These are phyloP conservation scores for Papiliotrema terrestris DNA, from an alignment of 1,284 basidiomycete genomes.

Conservation along the genomic window DNA sequence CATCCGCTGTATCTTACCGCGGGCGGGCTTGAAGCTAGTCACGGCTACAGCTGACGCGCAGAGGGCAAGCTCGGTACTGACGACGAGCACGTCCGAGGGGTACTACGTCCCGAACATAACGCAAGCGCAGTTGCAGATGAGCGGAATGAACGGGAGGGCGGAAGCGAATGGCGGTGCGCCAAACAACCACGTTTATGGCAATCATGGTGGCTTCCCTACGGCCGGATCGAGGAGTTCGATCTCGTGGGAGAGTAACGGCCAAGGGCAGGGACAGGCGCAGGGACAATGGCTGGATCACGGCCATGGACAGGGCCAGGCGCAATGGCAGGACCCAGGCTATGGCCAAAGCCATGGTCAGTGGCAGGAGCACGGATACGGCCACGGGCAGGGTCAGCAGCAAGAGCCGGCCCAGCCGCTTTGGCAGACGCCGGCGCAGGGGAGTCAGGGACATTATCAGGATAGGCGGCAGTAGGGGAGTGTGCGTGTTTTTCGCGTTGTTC, in stretches of 20 bases:
- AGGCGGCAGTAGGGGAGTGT: no score
- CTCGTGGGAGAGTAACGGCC: constrained; percentile 1
- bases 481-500: no score
- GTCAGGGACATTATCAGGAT: no score
- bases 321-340: no score
- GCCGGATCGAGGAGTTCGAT: constrained; percentile 1
- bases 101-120: not conserved
- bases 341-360: no score
- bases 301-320: no score
- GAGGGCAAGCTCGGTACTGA: constrained; percentile 5
- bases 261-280: no score
- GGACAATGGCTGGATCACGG: no score
- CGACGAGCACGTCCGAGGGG: constrained; percentile 2
- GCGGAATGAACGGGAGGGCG: not conserved
- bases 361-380: no score
- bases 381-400: no score
- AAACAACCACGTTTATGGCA: not conserved
- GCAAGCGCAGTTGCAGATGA: not conserved
- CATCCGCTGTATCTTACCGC: no score
- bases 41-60: not conserved
- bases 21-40: not conserved
- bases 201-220: not conserved
- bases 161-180: not conserved
- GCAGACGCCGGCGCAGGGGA: no score
- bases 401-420: not conserved